Conservation (phyloP, 768 basidiomycete species). For the Leccinum olivaceopallidum region DNA sequence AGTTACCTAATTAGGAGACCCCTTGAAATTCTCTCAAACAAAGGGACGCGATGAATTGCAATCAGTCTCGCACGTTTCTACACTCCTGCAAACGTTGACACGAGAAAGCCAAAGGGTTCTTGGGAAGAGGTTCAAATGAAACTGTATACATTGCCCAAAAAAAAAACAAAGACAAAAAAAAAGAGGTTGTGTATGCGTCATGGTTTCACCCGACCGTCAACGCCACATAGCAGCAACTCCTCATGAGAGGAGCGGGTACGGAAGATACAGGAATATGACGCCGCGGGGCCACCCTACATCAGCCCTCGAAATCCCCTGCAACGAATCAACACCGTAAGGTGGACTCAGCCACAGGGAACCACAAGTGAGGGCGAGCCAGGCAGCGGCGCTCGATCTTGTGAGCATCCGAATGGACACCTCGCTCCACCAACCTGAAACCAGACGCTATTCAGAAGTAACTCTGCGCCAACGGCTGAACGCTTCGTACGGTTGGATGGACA, state of each 20-base stretch:
- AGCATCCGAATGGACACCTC: slow-evolving; percentile 56
- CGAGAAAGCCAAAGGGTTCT: neutral
- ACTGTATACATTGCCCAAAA: neutral
- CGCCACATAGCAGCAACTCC: slow-evolving; percentile 53
- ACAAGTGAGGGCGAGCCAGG: slow-evolving; percentile 37
- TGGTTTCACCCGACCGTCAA: slow-evolving; percentile 85
- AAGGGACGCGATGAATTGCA: neutral
- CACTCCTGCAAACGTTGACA: neutral
- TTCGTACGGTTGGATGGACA: slow-evolving; percentile 72
- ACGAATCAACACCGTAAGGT: slow-evolving; percentile 56
- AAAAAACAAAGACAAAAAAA: neutral
- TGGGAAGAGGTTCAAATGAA: neutral
- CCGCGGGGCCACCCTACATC: slow-evolving; percentile 46
- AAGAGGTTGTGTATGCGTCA: slow-evolving; percentile 56
- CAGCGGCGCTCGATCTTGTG: slow-evolving; percentile 47
- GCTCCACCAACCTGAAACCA: slow-evolving; percentile 76
- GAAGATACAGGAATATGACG: slow-evolving; percentile 85
- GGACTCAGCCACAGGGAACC: slow-evolving; percentile 46
- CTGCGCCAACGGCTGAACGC: slow-evolving; percentile 53
- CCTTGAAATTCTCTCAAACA: neutral
- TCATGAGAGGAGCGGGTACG: slow-evolving; percentile 48
- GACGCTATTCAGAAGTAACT: slow-evolving; percentile 54
- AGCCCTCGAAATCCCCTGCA: slow-evolving; percentile 37
- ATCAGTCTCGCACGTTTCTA: neutral
- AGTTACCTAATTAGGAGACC: neutral